Evolutionary conservation across 768 basidiomycete species (phyloP), one percentile per base, ranked within the genome.

Genomic region (Saitozyma podzolica): DNA sequence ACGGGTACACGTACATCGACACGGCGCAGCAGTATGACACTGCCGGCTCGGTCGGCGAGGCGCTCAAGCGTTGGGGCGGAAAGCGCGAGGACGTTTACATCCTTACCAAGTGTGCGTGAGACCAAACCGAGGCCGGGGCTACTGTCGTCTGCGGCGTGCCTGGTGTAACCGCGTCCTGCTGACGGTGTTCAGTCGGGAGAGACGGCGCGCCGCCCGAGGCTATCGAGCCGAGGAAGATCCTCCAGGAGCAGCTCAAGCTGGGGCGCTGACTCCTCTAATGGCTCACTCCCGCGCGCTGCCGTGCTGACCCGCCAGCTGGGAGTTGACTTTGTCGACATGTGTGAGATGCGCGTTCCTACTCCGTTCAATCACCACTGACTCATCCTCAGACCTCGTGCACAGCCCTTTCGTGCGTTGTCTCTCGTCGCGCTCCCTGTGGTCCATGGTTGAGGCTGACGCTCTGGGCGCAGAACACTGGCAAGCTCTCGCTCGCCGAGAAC

Each of bases 331-430:
- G 63, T 68, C 50, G 67, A 68, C 50, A 41, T 73, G 13, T 58
- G 86, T 56, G 81, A 85, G 58, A n/a, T n/a, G n/a, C 83, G 83
- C 6, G n/a, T 61, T 45, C n/a, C 42, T 6, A 7, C 9, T 9
- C 43, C 9, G 14, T 47, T n/a, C n/a, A 43, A 29, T n/a, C 5
- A 20, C n/a, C 2, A 11, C 14, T 29, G 56, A 54, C 37, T 48
- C 50, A 8, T 29, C 14, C 59, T 9, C 43, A 59, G 89, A 85
- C 77, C 79, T 89, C 61, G 81, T 90, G 56, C 89, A 89, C 68
- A 68, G 57, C 20, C 74, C 74, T 4, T 58, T 61, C 41, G 69
- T 76, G n/a, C n/a, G n/a, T n/a, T n/a, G n/a, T n/a, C n/a, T n/a
- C n/a, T n/a, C n/a, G n/a, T n/a, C n/a, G n/a, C n/a, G n/a, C n/a